phyloP scores from a whole-genome alignment of 768 basidiomycete genomes.

The Cubamyces sp. region DNA sequence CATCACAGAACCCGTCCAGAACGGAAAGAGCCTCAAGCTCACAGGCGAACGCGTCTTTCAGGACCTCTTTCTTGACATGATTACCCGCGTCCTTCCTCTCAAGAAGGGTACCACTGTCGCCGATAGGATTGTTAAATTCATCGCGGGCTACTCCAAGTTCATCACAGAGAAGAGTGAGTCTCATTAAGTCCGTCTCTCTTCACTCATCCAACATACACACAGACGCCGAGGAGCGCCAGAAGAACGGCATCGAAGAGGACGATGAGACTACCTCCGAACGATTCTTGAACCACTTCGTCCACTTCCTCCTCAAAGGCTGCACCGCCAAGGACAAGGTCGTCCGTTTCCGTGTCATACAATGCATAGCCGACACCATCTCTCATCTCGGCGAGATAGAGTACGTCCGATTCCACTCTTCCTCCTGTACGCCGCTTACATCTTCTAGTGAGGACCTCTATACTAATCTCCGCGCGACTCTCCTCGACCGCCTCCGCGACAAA shows the following conservation, averaged over 20 bases:
- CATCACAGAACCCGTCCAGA: constrained; percentile 51
- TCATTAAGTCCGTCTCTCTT: neutral
- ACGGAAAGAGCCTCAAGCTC: constrained; percentile 56
- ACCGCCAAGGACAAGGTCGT: constrained; percentile 85
- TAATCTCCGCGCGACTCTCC: constrained; percentile 59
- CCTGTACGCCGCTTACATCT: neutral
- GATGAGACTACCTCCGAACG: constrained; percentile 55
- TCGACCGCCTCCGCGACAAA: constrained; percentile 80
- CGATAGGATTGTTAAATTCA: constrained; percentile 81
- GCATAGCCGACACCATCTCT: constrained; percentile 79
- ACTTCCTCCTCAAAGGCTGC: constrained; percentile 74
- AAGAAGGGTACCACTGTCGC: constrained; percentile 83
- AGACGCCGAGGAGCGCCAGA: constrained; percentile 44
- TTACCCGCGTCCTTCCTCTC: constrained; percentile 62
- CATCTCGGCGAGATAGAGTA: constrained; percentile 88
- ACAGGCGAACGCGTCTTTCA: constrained; percentile 81
- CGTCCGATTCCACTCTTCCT: constrained; percentile 34
- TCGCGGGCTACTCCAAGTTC: constrained; percentile 76
- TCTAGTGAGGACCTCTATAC: constrained; percentile 77
- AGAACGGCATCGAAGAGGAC: constrained; percentile 45
- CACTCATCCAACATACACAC: neutral
- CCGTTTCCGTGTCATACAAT: constrained; percentile 77
- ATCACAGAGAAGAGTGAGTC: constrained; percentile 74
- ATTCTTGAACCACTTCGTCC: constrained; percentile 51
- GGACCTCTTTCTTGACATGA: constrained; percentile 59